Evolutionary conservation across 176 grass and related monocot genomes (phyloP), one percentile per base, ranked within the genome.

Genomic region (Oryza brachyantha): DNA sequence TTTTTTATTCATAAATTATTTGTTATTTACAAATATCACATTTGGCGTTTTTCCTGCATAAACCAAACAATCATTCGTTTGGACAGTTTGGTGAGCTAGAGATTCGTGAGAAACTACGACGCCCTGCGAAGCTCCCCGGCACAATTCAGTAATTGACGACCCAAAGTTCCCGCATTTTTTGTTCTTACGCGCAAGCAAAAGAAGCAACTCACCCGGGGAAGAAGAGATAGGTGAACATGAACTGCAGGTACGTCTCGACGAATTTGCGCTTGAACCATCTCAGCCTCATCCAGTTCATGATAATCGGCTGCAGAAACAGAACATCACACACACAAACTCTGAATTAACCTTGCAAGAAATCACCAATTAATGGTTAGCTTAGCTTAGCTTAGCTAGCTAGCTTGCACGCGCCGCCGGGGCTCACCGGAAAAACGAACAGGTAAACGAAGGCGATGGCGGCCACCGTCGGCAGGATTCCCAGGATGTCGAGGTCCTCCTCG

Each of bases 221-320:
- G 85, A 97, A 97, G 83, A 97, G 26, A 76, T 94, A 97, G 37
- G 87, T 90, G 63, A 84, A 88, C 94, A 97, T 90, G 80, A 97
- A 94, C 66, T 94, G 92, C 55, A 94, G 79, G 71, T 94, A 98
- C 73, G 77, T 94, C 89, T 98, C 95, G 2, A 92, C 0, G 73
- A 94, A 94, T 17, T 86, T 77, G 77, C 87, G 92, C 80, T 94
- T 92, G 80, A 71, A 97, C 94, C 94, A 94, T 76, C 94, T 90
- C 79, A 70, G 12, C 78, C 87, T 88, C 82, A 97, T 89, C 95
- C 92, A 94, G 87, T 94, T 94, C 89, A 92, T 84, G 76, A 92
- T 83, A 35, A 97, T 76, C 61, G 91, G 94, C 91, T 97, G 87
- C 83, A 88, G 54, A 58, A 17, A 70, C 60, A 80, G 19, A 74